Evolutionary conservation across 2,329 filamentous ascomycete species (phyloP), one percentile per base, ranked within the genome.

Genomic region (Rutstroemia sp.): DNA sequence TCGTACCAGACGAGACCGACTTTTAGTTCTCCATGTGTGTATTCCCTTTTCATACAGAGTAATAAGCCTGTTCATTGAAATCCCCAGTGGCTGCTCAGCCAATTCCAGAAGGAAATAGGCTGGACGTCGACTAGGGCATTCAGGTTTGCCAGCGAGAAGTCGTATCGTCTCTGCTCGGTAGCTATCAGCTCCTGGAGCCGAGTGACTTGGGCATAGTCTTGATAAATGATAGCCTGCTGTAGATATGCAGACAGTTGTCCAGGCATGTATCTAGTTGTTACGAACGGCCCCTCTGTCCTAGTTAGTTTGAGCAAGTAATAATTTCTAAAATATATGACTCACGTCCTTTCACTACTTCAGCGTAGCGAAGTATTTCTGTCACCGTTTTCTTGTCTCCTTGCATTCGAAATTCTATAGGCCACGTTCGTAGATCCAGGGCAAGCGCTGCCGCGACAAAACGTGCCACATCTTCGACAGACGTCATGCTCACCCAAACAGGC

Each of bases 371-470:
- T 10, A 91, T 73, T 47, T 84, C 77, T 12, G 76, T 74, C 2
- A 88, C 76, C 0, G 76, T 79, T 68, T 86, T 73, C 5, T 82
- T 75, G 53, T 88, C 84, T n/a, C 87, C 86, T 49, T 77, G 77
- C 78, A 91, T 83, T 41, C 78, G 79, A 67, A 87, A 83, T 67
- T 90, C 87, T 5, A 71, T 69, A 3, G 86, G 86, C 88, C 88
- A 92, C 17, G 69, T 75, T 6, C 74, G 72, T 7, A 76, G 73
- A 0, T 76, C 78, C 42, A 89, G 70, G 47, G 88, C 84, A 30
- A 89, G 69, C 14, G 88, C 81, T n/a, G 83, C 81, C 10, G 84
- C 83, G 8, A 91, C 75, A 62, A 87, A 89, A n/a, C 78, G 77
- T 23, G 80, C 87, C 5, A 89, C 80, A 64, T 92, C 88, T 60